Evolutionary conservation across 225 moss, liverwort and hornwort genomes (phyloP).

Genomic region (Thuidium tamariscinum): DNA sequence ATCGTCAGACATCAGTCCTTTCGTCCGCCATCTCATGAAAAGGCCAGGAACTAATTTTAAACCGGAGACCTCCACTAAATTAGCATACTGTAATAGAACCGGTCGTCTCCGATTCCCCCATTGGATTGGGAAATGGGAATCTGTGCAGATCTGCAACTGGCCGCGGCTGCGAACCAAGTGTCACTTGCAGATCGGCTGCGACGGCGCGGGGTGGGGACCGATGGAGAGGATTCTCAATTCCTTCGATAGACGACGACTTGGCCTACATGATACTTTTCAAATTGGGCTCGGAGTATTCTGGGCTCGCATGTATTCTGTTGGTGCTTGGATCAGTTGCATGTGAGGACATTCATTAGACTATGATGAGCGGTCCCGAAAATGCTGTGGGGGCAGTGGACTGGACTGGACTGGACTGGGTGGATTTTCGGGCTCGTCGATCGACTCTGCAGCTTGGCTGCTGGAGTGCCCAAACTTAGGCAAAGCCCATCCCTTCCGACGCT

Average conservation of each 20-base stretch:
- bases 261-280: background rate
- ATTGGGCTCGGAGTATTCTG: background rate
- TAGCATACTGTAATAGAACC: background rate
- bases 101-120: background rate
- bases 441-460: background rate
- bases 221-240: background rate
- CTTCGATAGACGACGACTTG: background rate
- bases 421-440: background rate
- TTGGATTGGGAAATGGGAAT: background rate
- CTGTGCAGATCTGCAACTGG: background rate
- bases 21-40: background rate
- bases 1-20: background rate
- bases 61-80: background rate
- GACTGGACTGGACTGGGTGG: background rate
- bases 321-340: background rate
- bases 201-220: too few species aligned
- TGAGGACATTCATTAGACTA: background rate
- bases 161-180: background rate
- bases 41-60: background rate
- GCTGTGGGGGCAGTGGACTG: background rate
- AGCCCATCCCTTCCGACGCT: background rate
- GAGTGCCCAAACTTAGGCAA: background rate
- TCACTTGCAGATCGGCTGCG: background rate
- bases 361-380: background rate
- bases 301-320: background rate